Evolutionary conservation across 352 stramenopile species (phyloP), one percentile per base, ranked within the genome.

Genomic region (Globisporangium echinulatum): DNA sequence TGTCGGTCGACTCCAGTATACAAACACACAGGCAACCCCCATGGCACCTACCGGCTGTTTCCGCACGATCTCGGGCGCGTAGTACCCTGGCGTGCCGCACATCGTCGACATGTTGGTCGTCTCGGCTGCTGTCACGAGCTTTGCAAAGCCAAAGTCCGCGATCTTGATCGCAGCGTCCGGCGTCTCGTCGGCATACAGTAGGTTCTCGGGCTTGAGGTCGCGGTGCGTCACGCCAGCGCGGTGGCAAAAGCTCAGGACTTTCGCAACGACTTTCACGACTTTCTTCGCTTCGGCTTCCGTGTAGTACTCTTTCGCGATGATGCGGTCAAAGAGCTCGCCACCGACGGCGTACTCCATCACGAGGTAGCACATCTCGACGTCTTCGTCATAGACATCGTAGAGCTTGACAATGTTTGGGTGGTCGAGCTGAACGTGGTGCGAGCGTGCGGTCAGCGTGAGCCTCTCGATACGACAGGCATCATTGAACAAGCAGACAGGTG

Each of bases 131-230:
- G 77, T 88, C n/a, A 87, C 79, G 37, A 92, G 69, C 63, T 94
- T 94, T 49, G 82, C 83, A 51, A 94, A 92, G 9, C 82, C 85
- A 71, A 97, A 97, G 66, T 97, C 91, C 7, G 89, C 90, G 56
- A 97, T 91, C 72, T 99, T 98, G 64, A 99, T 96, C 56, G 85
- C 66, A 7, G 94, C 83, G 61, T 92, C 80, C 44, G 97, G 81
- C 15, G 74, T 85, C 33, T 82, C 74, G 67, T 87, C 74, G 7
- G 80, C 67, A 54, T 98, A 92, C 36, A 99, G 72, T 43, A 98
- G 70, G 71, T 98, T 99, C 76, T 99, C 93, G 11, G 96, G 94
- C 68, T 99, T 99, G 56, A 99, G 80, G 69, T 99, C 96, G n/a
- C 93, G 87, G 49, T 98, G 96, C 11, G 96, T 96, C 61, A 99